Evolutionary conservation across 169 alveolate species (phyloP).

Genomic region (Prorocentrum cordatum): DNA sequence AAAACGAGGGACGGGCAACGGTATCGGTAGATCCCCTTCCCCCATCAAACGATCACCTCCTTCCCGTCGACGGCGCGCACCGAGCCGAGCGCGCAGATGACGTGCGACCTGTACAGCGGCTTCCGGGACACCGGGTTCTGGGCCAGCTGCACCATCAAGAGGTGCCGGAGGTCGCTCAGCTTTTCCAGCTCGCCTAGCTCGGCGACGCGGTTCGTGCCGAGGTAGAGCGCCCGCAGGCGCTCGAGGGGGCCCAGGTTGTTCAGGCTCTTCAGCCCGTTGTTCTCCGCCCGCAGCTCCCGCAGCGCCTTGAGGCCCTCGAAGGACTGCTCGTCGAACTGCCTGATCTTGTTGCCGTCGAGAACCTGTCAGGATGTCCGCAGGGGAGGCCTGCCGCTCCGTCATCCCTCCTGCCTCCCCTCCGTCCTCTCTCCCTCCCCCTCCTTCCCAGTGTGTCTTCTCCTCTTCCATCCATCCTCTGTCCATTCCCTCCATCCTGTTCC

Average conservation of each 20-base stretch:
- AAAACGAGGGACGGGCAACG: no score
- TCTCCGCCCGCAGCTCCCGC: conserved; percentile 58
- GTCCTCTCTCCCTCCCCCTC: no score
- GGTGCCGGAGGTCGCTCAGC: conserved; percentile 1
- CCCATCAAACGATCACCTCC: no score
- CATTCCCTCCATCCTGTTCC: no score
- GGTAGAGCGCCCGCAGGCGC: conserved; percentile 43
- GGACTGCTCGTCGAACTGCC: conserved; percentile 47
- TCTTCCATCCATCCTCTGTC: no score
- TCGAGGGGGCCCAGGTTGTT: conserved; percentile 17
- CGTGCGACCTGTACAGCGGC: conserved; percentile 30
- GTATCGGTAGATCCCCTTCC: no score
- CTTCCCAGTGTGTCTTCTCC: no score
- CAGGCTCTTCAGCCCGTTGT: conserved; percentile 32
- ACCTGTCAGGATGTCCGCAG: no score
- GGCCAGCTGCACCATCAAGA: conserved; percentile 30
- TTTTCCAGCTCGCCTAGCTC: conserved; percentile 30
- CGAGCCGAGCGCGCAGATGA: background rate
- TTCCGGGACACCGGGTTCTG: conserved; percentile 35
- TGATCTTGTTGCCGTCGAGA: conserved; percentile 36
- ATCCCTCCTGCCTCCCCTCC: no score
- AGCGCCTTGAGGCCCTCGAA: conserved; percentile 47
- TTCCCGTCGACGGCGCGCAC: conserved; percentile 41
- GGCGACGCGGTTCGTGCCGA: conserved; percentile 16
- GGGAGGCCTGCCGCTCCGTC: no score